A percentile compares a stretch with the other conserved stretches of the same genome.
phyloP scores from a whole-genome alignment of 2,329 filamentous ascomycete species.

The Didymella keratinophila region DNA sequence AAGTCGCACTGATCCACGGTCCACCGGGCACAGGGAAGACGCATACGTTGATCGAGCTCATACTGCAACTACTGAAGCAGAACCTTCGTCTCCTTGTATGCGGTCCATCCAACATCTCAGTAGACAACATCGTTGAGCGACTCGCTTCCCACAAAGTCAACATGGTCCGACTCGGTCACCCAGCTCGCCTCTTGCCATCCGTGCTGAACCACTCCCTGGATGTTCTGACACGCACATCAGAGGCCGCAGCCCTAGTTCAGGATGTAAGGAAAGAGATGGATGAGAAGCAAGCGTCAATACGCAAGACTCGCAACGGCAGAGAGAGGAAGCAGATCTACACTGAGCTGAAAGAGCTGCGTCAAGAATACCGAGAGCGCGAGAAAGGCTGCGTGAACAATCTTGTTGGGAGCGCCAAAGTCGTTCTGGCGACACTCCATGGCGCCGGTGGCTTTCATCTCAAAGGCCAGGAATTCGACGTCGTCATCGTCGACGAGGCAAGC shows the following conservation, averaged over 20 bases:
- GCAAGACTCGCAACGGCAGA: constrained; percentile 81
- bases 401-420: constrained; percentile 80
- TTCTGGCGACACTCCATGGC: constrained; percentile 91
- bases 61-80: constrained; percentile 83
- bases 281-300: constrained; percentile 84
- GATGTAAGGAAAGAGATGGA: constrained; percentile 95
- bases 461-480: constrained; percentile 84
- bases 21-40: constrained; percentile 97
- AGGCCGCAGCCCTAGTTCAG: constrained; percentile 86
- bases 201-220: constrained; percentile 91
- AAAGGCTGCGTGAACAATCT: constrained; percentile 79
- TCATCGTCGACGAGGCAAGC: constrained; percentile 95
- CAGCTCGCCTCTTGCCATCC: constrained; percentile 85
- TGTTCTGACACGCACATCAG: constrained; percentile 86
- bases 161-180: constrained; percentile 90
- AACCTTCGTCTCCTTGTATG: constrained; percentile 85
- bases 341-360: constrained; percentile 83
- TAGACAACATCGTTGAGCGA: constrained; percentile 97
- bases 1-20: constrained; percentile 91
- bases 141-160: constrained; percentile 84
- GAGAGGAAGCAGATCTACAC: constrained; percentile 84
- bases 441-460: constrained; percentile 85
- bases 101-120: constrained; percentile 94
- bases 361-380: constrained; percentile 88
- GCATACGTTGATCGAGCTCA: constrained; percentile 93